These are phyloP conservation scores for Leccinum holopus DNA, from an alignment of 1,284 basidiomycete genomes.

Conservation along the genomic window DNA sequence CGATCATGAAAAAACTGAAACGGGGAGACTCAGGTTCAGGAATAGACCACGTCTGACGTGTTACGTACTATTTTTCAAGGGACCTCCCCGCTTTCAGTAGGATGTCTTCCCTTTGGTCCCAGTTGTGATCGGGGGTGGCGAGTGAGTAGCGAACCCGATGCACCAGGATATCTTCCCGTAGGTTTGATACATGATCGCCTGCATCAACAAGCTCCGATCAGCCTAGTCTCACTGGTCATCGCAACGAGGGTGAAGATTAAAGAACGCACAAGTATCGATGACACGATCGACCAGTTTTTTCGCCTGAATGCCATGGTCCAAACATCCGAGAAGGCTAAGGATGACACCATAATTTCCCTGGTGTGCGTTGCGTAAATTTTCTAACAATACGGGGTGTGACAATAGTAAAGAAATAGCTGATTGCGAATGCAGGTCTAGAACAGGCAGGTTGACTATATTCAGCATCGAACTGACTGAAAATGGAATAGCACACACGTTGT, in stretches of 20 bases:
- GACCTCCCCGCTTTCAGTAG: slow-evolving; percentile 67
- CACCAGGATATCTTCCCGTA: slow-evolving; percentile 85
- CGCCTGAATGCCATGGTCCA: slow-evolving; percentile 79
- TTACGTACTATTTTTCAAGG: slow-evolving; percentile 76
- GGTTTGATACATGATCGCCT: slow-evolving; percentile 86
- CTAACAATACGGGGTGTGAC: slow-evolving; percentile 74
- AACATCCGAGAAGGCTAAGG: slow-evolving; percentile 83
- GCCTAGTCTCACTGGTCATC: not conserved
- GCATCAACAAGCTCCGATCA: slow-evolving; percentile 17
- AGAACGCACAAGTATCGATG: slow-evolving; percentile 78
- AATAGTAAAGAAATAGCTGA: slow-evolving; percentile 84
- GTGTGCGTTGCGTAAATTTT: slow-evolving; percentile 82
- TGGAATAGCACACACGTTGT: slow-evolving; percentile 50
- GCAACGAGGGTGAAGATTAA: not conserved
- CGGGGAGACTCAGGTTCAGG: slow-evolving; percentile 4
- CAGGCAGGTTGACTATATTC: slow-evolving; percentile 8
- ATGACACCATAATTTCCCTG: slow-evolving; percentile 91
- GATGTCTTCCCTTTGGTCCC: slow-evolving; percentile 50
- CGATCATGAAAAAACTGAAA: slow-evolving; percentile 88
- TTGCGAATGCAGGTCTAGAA: slow-evolving; percentile 61
- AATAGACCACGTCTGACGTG: not conserved
- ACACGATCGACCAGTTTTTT: slow-evolving; percentile 88
- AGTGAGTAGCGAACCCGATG: slow-evolving; percentile 85
- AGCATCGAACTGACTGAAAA: not conserved
- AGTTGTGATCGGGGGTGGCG: slow-evolving; percentile 69